Evolutionary conservation across 768 basidiomycete species (phyloP).

Genomic region (Tulasnella sp.): DNA sequence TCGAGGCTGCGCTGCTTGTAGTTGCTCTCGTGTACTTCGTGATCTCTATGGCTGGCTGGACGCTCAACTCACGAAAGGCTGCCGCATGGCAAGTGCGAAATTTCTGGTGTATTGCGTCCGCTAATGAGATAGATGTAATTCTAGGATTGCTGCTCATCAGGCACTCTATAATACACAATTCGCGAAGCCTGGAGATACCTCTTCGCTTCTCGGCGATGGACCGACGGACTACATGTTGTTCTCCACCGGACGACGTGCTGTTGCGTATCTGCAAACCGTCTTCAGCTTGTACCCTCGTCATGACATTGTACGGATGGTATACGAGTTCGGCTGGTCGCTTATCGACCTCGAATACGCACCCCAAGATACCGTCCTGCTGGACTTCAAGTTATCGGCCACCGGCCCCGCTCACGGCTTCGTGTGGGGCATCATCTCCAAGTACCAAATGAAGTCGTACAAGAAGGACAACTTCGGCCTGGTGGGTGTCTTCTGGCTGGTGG

Average conservation of each 20-base stretch:
- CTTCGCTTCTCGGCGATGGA: slow-evolving; percentile 49
- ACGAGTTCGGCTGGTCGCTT: slow-evolving; percentile 48
- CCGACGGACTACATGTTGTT: slow-evolving; percentile 72
- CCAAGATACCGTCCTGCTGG: slow-evolving; percentile 57
- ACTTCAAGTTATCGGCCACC: slow-evolving; percentile 56
- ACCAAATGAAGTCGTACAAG: slow-evolving; percentile 56
- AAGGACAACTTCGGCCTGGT: slow-evolving; percentile 79
- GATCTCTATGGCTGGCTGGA: slow-evolving; percentile 48
- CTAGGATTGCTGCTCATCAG: slow-evolving; percentile 49
- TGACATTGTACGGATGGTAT: slow-evolving; percentile 56
- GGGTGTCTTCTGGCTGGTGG: slow-evolving; percentile 24
- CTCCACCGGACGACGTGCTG: slow-evolving; percentile 71
- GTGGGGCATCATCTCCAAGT: slow-evolving; percentile 74
- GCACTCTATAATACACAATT: slow-evolving; percentile 59
- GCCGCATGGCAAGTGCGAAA: slow-evolving; percentile 44
- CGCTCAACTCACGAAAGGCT: slow-evolving; percentile 45
- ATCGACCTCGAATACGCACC: slow-evolving; percentile 65
- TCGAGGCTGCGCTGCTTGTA: slow-evolving; percentile 45
- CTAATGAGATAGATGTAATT: neutral
- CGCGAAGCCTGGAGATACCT: slow-evolving; percentile 46
- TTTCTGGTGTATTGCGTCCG: neutral
- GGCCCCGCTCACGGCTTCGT: slow-evolving; percentile 46
- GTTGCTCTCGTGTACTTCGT: slow-evolving; percentile 42
- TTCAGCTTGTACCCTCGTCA: slow-evolving; percentile 72
- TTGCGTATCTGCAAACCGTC: slow-evolving; percentile 67